Evolutionary conservation across 208 protist species (phyloP).

Genomic region (Wallacemonas sp.): DNA sequence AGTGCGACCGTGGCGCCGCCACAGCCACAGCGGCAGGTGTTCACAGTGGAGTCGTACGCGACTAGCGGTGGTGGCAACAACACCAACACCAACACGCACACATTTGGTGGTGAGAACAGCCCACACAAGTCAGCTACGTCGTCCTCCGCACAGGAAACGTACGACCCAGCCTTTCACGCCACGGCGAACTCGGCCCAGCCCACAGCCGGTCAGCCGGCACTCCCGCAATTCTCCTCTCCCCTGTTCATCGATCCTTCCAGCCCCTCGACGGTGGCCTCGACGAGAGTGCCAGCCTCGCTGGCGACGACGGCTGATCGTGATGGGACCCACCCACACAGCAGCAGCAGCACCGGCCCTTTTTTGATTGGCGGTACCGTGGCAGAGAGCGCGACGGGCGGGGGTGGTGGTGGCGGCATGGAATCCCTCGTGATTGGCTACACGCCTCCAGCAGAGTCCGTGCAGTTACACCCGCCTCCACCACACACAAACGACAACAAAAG

Average conservation of each 20-base stretch:
- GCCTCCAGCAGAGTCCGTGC: background rate
- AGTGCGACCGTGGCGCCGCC: too few relatives aligned
- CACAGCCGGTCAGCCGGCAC: too few relatives aligned
- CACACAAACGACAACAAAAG: background rate
- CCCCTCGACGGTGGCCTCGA: background rate
- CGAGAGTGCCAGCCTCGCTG: background rate
- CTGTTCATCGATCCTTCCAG: conserved; percentile 39
- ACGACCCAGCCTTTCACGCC: conserved; percentile 25
- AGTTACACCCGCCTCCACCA: conserved; percentile 1
- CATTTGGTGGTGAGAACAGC: background rate
- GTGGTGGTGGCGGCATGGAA: conserved; percentile 8
- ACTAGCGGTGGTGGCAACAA: background rate
- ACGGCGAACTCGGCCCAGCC: too few relatives aligned
- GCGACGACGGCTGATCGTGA: background rate
- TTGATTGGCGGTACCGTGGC: background rate
- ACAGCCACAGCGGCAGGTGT: too few relatives aligned
- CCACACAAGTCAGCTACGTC: background rate
- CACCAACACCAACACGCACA: background rate
- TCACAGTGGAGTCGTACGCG: conserved; percentile 5
- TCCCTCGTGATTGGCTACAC: conserved; percentile 12
- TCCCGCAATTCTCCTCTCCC: conserved; percentile 32
- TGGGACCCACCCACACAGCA: background rate
- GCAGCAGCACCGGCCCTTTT: background rate
- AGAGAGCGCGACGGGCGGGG: background rate
- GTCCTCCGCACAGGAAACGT: conserved; percentile 26